Percentiles rank a stretch among this genome's conserved stretches.
phyloP scores from a whole-genome alignment of 1,284 basidiomycete species.

The Cutaneotrichosporon spelunceum region DNA sequence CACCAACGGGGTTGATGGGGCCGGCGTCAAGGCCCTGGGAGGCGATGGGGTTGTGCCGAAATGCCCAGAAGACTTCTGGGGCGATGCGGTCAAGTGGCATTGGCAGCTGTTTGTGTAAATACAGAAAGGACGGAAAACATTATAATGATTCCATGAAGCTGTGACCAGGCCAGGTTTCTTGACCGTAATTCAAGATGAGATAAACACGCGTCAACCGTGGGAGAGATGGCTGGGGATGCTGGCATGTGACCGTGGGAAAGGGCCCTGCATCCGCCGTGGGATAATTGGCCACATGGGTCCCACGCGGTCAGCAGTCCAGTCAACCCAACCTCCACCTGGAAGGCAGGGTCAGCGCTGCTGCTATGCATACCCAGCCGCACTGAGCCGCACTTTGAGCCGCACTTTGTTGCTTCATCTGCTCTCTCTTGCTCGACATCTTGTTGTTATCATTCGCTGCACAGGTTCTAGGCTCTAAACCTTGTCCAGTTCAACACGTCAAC shows the following conservation, averaged over 20 bases:
- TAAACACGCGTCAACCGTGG: background rate
- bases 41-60: constrained; percentile 20
- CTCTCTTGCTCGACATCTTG: no score
- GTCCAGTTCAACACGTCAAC: background rate
- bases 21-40: constrained; percentile 25
- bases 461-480: no score
- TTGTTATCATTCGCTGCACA: no score
- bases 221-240: background rate
- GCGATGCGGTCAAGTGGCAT: constrained; percentile 30
- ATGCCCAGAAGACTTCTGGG: constrained; percentile 39
- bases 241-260: background rate
- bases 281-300: background rate
- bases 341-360: no score
- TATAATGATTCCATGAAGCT: no score
- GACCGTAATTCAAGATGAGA: no score
- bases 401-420: no score
- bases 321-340: background rate
- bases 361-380: no score
- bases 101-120: constrained; percentile 36
- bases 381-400: no score
- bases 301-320: background rate
- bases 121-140: background rate
- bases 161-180: no score
- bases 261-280: background rate
- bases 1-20: constrained; percentile 27